Conservation (phyloP, 2,329 filamentous ascomycete genomes). For the Aspergillus flavus region DNA sequence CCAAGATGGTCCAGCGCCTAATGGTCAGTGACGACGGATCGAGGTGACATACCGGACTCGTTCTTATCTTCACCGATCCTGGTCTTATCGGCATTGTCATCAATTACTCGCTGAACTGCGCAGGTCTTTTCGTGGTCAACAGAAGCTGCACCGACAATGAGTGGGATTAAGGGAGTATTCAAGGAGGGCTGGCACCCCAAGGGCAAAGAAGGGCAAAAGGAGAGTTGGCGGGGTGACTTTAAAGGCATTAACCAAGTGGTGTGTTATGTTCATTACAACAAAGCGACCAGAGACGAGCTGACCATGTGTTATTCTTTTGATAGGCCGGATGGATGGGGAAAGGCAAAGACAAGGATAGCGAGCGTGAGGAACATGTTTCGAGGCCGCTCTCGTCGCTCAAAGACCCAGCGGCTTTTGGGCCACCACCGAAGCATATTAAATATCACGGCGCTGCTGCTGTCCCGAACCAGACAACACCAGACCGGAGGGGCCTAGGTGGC, state of each 20-base stretch:
- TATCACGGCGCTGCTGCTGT: conserved; percentile 51
- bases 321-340: conserved; percentile 63
- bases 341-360: conserved; percentile 49
- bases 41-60: neutral
- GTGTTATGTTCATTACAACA: conserved; percentile 26
- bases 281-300: conserved; percentile 17
- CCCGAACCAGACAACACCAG: conserved; percentile 49
- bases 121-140: neutral
- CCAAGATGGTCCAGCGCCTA: neutral
- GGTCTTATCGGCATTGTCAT: conserved; percentile 7
- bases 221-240: conserved; percentile 59
- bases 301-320: conserved; percentile 25
- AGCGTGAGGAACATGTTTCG: conserved; percentile 55
- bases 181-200: conserved; percentile 60
- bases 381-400: conserved; percentile 70
- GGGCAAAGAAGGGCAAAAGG: conserved; percentile 54
- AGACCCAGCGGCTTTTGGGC: conserved; percentile 77
- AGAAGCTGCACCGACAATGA: conserved; percentile 39
- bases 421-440: conserved; percentile 71
- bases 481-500: conserved; percentile 47
- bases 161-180: conserved; percentile 49
- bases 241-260: conserved; percentile 62
- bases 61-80: conserved; percentile 1
- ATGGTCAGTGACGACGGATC: neutral
- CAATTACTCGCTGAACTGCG: neutral